Conservation (phyloP, 495 filamentous ascomycete species). For the Aspergillus mulundensis region DNA sequence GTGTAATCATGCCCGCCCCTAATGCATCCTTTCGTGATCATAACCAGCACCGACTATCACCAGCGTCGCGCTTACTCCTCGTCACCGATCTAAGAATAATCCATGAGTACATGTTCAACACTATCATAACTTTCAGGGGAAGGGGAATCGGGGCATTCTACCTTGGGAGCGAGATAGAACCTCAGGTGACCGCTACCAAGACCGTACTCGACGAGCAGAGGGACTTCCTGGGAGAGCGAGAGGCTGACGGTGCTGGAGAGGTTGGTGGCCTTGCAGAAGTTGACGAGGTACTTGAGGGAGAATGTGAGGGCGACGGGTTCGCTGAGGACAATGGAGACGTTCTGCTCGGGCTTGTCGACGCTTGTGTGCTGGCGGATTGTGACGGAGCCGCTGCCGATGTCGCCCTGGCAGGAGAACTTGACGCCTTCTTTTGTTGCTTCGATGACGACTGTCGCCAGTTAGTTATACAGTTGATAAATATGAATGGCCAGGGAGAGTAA, state of each 20-base stretch:
- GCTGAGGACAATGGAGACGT: slow-evolving; percentile 82
- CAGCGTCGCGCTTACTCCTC: slow-evolving; percentile 57
- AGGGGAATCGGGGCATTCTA: slow-evolving; percentile 33
- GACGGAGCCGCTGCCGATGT: slow-evolving; percentile 93
- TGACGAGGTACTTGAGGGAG: slow-evolving; percentile 98
- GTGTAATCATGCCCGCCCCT: slow-evolving; percentile 30
- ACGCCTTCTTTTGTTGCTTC: slow-evolving; percentile 96
- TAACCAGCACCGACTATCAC: slow-evolving; percentile 24
- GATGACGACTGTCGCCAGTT: slow-evolving; percentile 67
- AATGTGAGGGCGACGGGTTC: slow-evolving; percentile 96
- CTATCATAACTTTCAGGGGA: slow-evolving; percentile 8
- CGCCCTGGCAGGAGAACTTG: slow-evolving; percentile 89
- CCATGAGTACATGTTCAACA: neutral
- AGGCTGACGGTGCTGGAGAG: slow-evolving; percentile 81
- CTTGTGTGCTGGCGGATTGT: slow-evolving; percentile 85
- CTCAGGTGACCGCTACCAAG: slow-evolving; percentile 85
- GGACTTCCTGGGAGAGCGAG: slow-evolving; percentile 92
- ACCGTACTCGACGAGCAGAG: slow-evolving; percentile 88
- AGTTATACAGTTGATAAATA: neutral
- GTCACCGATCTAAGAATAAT: slow-evolving; percentile 69
- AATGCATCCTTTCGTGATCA: slow-evolving; percentile 32
- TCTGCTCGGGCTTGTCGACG: slow-evolving; percentile 83
- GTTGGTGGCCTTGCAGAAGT: slow-evolving; percentile 97
- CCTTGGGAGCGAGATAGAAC: slow-evolving; percentile 98
- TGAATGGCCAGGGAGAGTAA: no score